These are phyloP conservation scores for Abrus pulchellus DNA, from an alignment of 306 rosid genomes.

Conservation along the genomic window DNA sequence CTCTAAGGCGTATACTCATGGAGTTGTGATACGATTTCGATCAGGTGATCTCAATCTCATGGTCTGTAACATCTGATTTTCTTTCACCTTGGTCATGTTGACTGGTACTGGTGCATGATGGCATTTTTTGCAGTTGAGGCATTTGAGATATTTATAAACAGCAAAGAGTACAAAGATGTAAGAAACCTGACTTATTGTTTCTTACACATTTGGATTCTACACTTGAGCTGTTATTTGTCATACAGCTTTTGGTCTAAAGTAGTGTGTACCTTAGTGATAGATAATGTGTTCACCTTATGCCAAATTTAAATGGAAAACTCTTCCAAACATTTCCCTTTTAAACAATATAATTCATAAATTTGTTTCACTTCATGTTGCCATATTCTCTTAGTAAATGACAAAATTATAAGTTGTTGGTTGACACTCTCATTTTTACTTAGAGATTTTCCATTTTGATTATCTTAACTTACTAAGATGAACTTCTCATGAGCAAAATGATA, in stretches of 20 bases:
- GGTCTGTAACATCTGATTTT: constrained; percentile 41
- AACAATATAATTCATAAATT: constrained; percentile 20
- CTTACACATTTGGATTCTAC: constrained; percentile 1
- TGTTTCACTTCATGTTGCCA: constrained; percentile 32
- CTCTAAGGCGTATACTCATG: constrained; percentile 79
- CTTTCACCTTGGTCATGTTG: constrained; percentile 46
- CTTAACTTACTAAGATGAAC: neutral
- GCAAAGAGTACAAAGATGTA: constrained; percentile 88
- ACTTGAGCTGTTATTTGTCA: constrained; percentile 28
- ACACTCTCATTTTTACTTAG: constrained; percentile 20
- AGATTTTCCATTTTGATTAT: constrained; percentile 26
- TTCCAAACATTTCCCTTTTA: constrained; percentile 32
- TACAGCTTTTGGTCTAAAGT: constrained; percentile 42
- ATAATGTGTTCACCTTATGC: constrained; percentile 12
- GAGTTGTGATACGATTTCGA: constrained; percentile 80
- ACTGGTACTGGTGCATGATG: constrained; percentile 49
- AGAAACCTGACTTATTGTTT: constrained; percentile 51
- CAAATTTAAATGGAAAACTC: neutral
- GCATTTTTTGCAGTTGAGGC: constrained; percentile 73
- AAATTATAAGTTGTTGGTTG: constrained; percentile 14
- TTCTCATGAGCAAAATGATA: constrained; percentile 32
- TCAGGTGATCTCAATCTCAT: constrained; percentile 67
- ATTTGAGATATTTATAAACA: constrained; percentile 67
- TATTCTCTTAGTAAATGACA: constrained; percentile 23
- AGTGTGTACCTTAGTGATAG: neutral